Evolutionary conservation across 2,329 filamentous ascomycete species (phyloP), one percentile per base, ranked within the genome.

Genomic region (Sporothrix sp.): DNA sequence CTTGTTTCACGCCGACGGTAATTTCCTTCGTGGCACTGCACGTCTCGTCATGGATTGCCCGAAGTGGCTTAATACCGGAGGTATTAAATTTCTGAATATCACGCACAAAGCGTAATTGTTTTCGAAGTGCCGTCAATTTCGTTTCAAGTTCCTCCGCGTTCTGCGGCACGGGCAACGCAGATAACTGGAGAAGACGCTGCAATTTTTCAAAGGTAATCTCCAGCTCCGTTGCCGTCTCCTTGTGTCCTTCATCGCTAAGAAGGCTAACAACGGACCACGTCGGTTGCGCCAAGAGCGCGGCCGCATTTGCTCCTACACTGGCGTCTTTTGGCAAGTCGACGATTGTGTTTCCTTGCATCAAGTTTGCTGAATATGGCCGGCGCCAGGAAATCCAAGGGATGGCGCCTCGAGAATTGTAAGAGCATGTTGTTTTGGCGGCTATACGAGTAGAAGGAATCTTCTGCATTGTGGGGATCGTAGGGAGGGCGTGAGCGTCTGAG

Each of bases 41-140:
- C 1, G 85, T 86, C 69, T 93, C 90, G 63, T 97, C 91, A 48
- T 87, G 80, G 52, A 97, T 84, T 39, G 84, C 83, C 46, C 79
- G 75, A 38, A 98, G 68, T 0, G 93, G 90, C 51, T 81, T 74
- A 0, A 96, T 72, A 3, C 76, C 81, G 0, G 73, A 68, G 0
- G 87, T 90, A 64, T 95, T 78, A 44, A 95, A 83, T 39, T 75
- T 71, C 62, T 95, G 90, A 18, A 97, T 82, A 55, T 88, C 80
- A 54, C 79, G 82, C n/a, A 97, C 89, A 62, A 98, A 98, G 61
- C 85, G 84, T 0, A 98, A 77, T 63, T 98, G 93, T 28, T 85
- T 81, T 48, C 82, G 76, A 2, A 98, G 75, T 1, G 84, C 90
- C 20, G 75, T 63, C 3, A 95, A 75, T 79, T 95, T 87, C 23